These are phyloP conservation scores for Quercus aquifolioides DNA, from an alignment of 306 rosid species.

Conservation along the genomic window DNA sequence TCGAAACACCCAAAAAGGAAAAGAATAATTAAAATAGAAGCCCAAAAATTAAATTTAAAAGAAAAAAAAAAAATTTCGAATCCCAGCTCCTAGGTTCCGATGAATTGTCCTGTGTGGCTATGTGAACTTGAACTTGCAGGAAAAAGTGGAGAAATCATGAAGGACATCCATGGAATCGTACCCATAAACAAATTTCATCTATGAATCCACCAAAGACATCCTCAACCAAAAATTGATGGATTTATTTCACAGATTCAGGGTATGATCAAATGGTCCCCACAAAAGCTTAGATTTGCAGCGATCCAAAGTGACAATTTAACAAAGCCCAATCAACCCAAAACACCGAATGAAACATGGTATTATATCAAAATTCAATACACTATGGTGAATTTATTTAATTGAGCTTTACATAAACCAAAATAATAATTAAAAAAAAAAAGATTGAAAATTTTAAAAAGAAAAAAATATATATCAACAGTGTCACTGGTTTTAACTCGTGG, in stretches of 20 bases:
- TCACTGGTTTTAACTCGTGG: not conserved
- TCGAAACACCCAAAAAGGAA: no score
- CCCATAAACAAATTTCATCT: no score
- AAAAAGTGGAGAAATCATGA: not conserved
- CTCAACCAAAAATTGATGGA: not conserved
- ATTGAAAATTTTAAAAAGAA: not conserved
- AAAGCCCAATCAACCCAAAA: not conserved
- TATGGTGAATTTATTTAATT: no score
- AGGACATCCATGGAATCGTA: not conserved
- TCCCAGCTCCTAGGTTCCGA: not conserved
- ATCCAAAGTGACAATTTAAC: not conserved
- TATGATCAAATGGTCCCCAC: not conserved
- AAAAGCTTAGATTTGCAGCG: not conserved
- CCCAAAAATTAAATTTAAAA: not conserved
- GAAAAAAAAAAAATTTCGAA: not conserved
- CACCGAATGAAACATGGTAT: not conserved
- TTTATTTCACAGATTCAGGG: not conserved
- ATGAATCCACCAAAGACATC: not conserved
- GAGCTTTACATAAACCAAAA: not conserved
- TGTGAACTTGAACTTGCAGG: not conserved
- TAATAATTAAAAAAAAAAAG: not conserved
- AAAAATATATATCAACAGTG: not conserved
- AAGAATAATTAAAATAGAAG: no score
- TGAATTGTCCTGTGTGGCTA: not conserved
- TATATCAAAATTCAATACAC: no score